Evolutionary conservation across 1,139 yeast genomes (phyloP).

Genomic region (Williopsis jadinii): DNA sequence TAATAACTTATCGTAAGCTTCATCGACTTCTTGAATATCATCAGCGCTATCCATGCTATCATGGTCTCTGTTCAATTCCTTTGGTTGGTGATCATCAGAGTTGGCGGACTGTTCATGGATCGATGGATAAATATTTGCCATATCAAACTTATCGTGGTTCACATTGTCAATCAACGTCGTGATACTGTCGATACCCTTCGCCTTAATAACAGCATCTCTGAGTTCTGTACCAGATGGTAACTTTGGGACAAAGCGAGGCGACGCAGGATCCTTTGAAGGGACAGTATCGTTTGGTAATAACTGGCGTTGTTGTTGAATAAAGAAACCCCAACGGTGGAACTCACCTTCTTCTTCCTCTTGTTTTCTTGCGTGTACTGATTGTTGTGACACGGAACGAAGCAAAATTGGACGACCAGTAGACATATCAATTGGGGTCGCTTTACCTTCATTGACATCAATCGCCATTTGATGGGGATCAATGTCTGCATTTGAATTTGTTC

Average conservation of each 20-base stretch:
- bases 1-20: slow-evolving; percentile 62
- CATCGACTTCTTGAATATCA: slow-evolving; percentile 37
- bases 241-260: slow-evolving; percentile 20
- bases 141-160: slow-evolving; percentile 41
- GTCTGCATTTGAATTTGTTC: slow-evolving; percentile 4
- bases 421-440: slow-evolving; percentile 50
- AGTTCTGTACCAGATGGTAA: slow-evolving; percentile 73
- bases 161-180: slow-evolving; percentile 64
- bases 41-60: slow-evolving; percentile 25
- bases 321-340: slow-evolving; percentile 75
- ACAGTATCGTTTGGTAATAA: slow-evolving; percentile 27
- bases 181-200: slow-evolving; percentile 71
- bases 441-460: slow-evolving; percentile 47
- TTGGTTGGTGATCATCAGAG: slow-evolving; percentile 1
- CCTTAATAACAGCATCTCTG: slow-evolving; percentile 69
- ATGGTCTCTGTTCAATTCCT: slow-evolving; percentile 10
- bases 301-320: slow-evolving; percentile 53
- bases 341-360: slow-evolving; percentile 93
- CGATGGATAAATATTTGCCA: slow-evolving; percentile 45
- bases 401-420: slow-evolving; percentile 67
- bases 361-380: slow-evolving; percentile 60
- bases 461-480: slow-evolving; percentile 63
- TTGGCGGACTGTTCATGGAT: slow-evolving; percentile 8
- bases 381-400: slow-evolving; percentile 56
- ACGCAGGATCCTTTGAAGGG: slow-evolving; percentile 3